A percentile compares a stretch with the other conserved stretches of the same genome.
phyloP scores from a whole-genome alignment of 768 basidiomycete species.

The Mycena vitilis region DNA sequence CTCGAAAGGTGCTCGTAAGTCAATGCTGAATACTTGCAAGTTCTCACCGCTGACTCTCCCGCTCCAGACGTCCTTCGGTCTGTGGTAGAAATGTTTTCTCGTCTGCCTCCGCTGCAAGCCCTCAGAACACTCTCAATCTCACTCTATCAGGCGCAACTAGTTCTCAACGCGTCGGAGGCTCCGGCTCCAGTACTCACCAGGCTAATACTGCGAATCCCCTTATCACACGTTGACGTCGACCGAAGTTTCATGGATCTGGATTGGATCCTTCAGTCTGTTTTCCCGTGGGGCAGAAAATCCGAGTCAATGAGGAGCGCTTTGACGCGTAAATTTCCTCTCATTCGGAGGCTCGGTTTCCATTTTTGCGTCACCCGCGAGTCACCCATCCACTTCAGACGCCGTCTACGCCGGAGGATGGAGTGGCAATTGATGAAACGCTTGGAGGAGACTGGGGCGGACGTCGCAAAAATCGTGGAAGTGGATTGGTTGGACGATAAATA shows the following conservation, averaged over 20 bases:
- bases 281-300: neutral
- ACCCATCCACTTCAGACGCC: slow-evolving; percentile 18
- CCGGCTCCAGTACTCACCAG: slow-evolving; percentile 15
- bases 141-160: neutral
- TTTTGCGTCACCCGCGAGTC: slow-evolving; percentile 1
- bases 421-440: slow-evolving; percentile 9
- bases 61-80: too few relatives aligned
- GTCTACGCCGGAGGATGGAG: slow-evolving; percentile 21
- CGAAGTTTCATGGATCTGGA: neutral
- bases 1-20: neutral
- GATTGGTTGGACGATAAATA: slow-evolving; percentile 9
- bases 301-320: slow-evolving; percentile 14
- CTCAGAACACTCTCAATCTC: slow-evolving; percentile 7
- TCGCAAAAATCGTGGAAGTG: neutral
- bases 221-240: neutral
- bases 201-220: slow-evolving; percentile 4
- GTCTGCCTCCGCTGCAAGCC: neutral
- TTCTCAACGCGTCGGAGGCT: neutral
- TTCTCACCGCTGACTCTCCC: too few relatives aligned
- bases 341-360: slow-evolving; percentile 1
- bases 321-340: slow-evolving; percentile 12
- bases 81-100: neutral
- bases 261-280: neutral
- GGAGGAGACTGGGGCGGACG: slow-evolving; percentile 1
- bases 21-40: neutral